phyloP scores from a whole-genome alignment of 2,329 filamentous ascomycete species.

The Drechslerella coelobrocha region DNA sequence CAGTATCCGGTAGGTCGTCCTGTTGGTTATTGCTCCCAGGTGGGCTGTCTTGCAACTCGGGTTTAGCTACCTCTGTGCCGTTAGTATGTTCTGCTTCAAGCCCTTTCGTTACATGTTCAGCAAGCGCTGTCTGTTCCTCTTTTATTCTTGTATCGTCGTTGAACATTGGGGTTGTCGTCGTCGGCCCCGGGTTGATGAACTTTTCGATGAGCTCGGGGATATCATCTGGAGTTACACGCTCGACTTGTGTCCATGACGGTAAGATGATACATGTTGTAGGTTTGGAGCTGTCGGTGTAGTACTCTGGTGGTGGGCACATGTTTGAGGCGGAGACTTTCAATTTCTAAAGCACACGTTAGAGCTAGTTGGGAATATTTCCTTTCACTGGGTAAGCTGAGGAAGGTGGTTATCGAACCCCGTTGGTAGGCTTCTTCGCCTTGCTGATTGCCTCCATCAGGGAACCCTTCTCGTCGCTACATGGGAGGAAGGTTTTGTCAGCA shows the following conservation, averaged over 20 bases:
- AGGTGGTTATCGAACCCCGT: conserved; percentile 17
- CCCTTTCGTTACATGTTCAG: conserved; percentile 5
- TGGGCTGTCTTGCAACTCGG: neutral
- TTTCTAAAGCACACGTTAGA: conserved; percentile 62
- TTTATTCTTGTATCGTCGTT: conserved; percentile 53
- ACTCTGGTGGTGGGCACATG: conserved; percentile 76
- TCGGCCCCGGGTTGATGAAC: conserved; percentile 75
- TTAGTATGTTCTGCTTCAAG: neutral
- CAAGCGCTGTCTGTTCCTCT: conserved; percentile 1
- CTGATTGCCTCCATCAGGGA: conserved; percentile 80
- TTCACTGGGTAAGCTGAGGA: neutral
- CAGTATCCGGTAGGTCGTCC: neutral
- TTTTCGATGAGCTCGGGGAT: conserved; percentile 74
- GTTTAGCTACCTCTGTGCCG: neutral
- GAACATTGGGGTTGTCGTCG: conserved; percentile 71
- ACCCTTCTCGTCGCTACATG: conserved; percentile 73
- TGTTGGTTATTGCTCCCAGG: neutral
- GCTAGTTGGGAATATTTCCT: neutral
- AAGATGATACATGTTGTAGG: conserved; percentile 83
- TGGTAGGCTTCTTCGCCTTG: conserved; percentile 43
- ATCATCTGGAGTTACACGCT: conserved; percentile 76
- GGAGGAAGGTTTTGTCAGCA: neutral
- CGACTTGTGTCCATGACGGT: conserved; percentile 80
- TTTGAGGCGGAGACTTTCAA: conserved; percentile 92
- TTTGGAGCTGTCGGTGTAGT: conserved; percentile 62